Evolutionary conservation across 1,284 basidiomycete genomes (phyloP).

Genomic region (Golubevia pallescens): DNA sequence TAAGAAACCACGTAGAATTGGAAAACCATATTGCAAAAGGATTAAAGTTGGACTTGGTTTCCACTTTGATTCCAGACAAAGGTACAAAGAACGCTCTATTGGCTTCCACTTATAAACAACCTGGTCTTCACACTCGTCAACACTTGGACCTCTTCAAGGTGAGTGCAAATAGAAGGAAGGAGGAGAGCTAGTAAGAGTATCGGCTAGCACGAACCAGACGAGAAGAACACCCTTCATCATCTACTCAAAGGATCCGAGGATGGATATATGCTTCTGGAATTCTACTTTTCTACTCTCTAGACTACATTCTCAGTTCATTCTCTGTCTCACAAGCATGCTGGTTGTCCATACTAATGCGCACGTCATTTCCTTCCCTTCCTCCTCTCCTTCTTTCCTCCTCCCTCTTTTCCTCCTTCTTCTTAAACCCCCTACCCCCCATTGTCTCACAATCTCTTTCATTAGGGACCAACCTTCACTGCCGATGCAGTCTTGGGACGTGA

Average conservation of each 20-base stretch:
- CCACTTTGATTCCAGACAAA: slow-evolving; percentile 84
- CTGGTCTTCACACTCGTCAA: slow-evolving; percentile 90
- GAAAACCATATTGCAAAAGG: slow-evolving; percentile 96
- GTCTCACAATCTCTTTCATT: slow-evolving; percentile 3
- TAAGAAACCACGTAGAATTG: slow-evolving; percentile 85
- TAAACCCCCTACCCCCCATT: background rate
- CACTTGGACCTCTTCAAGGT: slow-evolving; percentile 95
- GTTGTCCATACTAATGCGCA: no score
- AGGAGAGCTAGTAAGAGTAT: no score
- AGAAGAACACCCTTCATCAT: no score
- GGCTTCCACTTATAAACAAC: slow-evolving; percentile 92
- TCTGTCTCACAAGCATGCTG: no score
- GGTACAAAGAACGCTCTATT: slow-evolving; percentile 77
- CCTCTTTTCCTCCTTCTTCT: background rate
- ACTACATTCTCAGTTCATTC: no score
- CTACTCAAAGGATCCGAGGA: no score
- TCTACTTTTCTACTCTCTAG: no score
- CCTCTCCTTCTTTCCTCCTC: slow-evolving; percentile 2
- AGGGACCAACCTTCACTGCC: slow-evolving; percentile 96
- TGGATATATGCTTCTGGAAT: no score
- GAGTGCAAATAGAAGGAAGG: slow-evolving; percentile 20
- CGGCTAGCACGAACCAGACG: no score
- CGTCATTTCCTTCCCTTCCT: slow-evolving; percentile 3
- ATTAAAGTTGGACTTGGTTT: slow-evolving; percentile 90
- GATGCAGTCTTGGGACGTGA: slow-evolving; percentile 88